Percentiles rank a stretch among this genome's conserved stretches.
These are phyloP conservation scores for Tylopilus felleus DNA, from an alignment of 768 basidiomycete species.

Conservation along the genomic window DNA sequence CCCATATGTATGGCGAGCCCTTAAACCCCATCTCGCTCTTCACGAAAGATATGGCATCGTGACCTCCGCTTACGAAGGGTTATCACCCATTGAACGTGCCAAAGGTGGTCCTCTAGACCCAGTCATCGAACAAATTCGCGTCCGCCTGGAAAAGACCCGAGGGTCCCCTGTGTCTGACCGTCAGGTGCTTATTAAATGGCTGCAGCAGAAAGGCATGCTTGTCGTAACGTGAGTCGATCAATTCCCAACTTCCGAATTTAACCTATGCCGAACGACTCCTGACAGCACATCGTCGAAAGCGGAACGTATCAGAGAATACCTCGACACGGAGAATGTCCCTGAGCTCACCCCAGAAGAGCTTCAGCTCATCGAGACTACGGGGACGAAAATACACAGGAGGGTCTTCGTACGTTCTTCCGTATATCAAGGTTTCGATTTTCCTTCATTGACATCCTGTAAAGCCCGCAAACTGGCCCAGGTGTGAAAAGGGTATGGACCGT, in stretches of 20 bases:
- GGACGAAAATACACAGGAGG: constrained; percentile 21
- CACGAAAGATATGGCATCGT: constrained; percentile 37
- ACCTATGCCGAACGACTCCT: not conserved
- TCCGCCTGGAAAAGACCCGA: constrained; percentile 24
- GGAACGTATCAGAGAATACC: constrained; percentile 32
- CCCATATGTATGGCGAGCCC: constrained; percentile 47
- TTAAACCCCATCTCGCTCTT: constrained; percentile 34
- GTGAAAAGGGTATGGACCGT: not conserved
- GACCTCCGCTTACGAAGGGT: constrained; percentile 39
- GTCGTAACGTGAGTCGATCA: constrained; percentile 29
- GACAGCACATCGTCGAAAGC: constrained; percentile 33
- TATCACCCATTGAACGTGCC: constrained; percentile 36
- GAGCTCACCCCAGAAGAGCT: constrained; percentile 27
- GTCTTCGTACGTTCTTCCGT: constrained; percentile 24
- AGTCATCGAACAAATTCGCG: constrained; percentile 34
- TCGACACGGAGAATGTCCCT: constrained; percentile 28
- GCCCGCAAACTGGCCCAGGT: constrained; percentile 16
- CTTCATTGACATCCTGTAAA: constrained; percentile 7
- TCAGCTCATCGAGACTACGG: constrained; percentile 23
- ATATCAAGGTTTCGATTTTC: not conserved
- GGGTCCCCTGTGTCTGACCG: constrained; percentile 25
- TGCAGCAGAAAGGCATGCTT: constrained; percentile 28
- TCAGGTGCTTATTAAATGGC: constrained; percentile 32
- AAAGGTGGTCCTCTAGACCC: constrained; percentile 41
- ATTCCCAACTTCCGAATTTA: not conserved